These are phyloP conservation scores for Gillenia trifoliata DNA, from an alignment of 306 rosid species.

Conservation along the genomic window DNA sequence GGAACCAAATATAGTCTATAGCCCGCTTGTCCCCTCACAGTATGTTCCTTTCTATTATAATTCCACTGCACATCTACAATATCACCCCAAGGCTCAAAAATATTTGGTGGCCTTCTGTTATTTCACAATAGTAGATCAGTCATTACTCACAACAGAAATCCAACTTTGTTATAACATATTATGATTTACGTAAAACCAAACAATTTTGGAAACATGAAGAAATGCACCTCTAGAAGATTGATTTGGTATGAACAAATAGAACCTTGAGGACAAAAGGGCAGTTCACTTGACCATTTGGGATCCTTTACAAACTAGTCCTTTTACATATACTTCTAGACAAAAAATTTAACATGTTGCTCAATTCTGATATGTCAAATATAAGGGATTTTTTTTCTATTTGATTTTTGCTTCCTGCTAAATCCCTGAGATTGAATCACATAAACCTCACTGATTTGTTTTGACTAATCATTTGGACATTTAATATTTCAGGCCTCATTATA, in stretches of 20 bases:
- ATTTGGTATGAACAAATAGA: background rate
- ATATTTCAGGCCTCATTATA: slow-evolving; percentile 90
- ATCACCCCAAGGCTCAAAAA: background rate
- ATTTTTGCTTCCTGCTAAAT: background rate
- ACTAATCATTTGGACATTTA: slow-evolving; percentile 12
- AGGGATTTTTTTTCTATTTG: background rate
- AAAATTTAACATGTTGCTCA: background rate
- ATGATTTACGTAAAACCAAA: background rate
- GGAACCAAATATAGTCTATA: slow-evolving; percentile 78
- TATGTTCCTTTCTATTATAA: slow-evolving; percentile 37
- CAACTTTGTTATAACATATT: background rate
- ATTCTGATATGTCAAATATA: background rate
- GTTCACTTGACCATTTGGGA: background rate
- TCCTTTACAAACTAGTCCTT: background rate
- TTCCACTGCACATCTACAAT: background rate
- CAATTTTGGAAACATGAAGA: background rate
- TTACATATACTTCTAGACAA: background rate
- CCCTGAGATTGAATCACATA: background rate
- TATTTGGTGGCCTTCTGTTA: background rate
- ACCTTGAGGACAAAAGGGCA: background rate
- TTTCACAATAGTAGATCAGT: background rate
- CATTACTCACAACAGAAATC: background rate
- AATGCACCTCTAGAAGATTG: background rate
- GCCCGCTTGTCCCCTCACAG: slow-evolving; percentile 88
- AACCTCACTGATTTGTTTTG: slow-evolving; percentile 6